Base-by-base conservation (phyloP, 352 stramenopile genomes). In the Globisporangium paroecandrum region DNA sequence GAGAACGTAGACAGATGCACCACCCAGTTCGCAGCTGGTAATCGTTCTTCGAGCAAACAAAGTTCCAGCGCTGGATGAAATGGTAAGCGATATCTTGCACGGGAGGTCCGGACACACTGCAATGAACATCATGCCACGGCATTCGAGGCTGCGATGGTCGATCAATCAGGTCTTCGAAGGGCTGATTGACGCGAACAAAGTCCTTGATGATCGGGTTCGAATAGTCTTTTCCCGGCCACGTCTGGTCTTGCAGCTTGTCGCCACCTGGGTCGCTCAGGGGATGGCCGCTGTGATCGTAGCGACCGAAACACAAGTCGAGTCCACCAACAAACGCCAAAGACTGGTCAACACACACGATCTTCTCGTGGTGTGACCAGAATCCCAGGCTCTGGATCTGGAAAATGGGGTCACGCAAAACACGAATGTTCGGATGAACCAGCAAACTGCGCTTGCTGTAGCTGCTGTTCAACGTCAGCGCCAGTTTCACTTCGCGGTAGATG, bases 321-420 rank as follows among this genome's bases (percentile, higher is more conserved):
- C 93, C 89, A 34, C 89, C 89, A 4, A 91, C 77, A 62, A 96
- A 96, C 20, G 87, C 81, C 22, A 94, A 56, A 13, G 81, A 89
- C 59, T 96, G 89, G 58, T 98, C 93, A 29, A 98, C 80, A 57
- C 93, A 91, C 29, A 97, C 89, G 47, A 98, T 89, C 69, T 98
- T 98, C 68, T 98, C 93, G 76, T 98, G 93, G 72, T 98, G 93
- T 36, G 86, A 97, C 92, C 90, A 98, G 54, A 97, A 97, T 3
- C 89, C 89, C 13, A 96, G 72, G 72, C 82, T 92, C 76, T 96
- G 87, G 47, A 96, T 93, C 73, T 95, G 89, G 67, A 97, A 97
- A 65, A 94, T 92, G 4, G 91, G 92, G 67, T 98, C 91, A 0
- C 93, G 87, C 32, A 98, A 73, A 25, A 97, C 91, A 13, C 87